These are phyloP conservation scores for Anethum foeniculum DNA, from an alignment of 140 eudicot species.

Conservation along the genomic window DNA sequence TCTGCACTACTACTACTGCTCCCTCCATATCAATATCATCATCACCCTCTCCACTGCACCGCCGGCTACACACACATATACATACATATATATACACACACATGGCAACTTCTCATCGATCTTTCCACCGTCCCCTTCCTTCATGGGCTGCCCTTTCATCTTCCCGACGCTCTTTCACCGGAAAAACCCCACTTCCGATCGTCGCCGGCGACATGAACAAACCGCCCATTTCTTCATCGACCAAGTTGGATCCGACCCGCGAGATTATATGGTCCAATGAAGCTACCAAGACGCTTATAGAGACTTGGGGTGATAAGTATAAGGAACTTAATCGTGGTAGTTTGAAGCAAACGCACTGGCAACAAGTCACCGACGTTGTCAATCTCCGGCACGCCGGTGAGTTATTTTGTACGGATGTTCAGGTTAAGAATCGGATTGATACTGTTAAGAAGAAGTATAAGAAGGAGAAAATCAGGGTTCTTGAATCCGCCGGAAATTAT, in stretches of 20 bases:
- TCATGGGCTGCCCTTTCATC: not conserved
- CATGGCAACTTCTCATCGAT: slow-evolving; percentile 1
- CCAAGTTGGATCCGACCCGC: slow-evolving; percentile 17
- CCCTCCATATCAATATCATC: not conserved
- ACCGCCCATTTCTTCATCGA: not conserved
- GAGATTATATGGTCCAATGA: slow-evolving; percentile 36
- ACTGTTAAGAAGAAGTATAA: slow-evolving; percentile 60
- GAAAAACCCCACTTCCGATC: not conserved
- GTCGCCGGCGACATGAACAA: slow-evolving; percentile 12
- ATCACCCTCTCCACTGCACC: not conserved
- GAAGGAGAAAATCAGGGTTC: slow-evolving; percentile 31
- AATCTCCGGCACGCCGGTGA: slow-evolving; percentile 31
- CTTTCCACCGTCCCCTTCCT: not conserved
- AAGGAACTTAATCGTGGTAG: slow-evolving; percentile 20
- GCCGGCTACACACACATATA: not conserved
- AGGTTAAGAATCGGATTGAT: slow-evolving; percentile 61
- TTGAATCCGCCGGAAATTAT: slow-evolving; percentile 29
- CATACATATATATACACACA: not conserved
- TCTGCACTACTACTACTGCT: not conserved
- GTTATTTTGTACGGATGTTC: slow-evolving; percentile 21
- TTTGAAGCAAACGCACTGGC: slow-evolving; percentile 31
- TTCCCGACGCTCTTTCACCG: slow-evolving; percentile 2
- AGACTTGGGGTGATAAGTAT: slow-evolving; percentile 27
- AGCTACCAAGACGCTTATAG: slow-evolving; percentile 28
- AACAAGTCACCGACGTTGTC: slow-evolving; percentile 34